A percentile compares a stretch with the other conserved stretches of the same genome.
These are phyloP conservation scores for Nemania sp. DNA, from an alignment of 2,329 filamentous ascomycete genomes.

Conservation along the genomic window DNA sequence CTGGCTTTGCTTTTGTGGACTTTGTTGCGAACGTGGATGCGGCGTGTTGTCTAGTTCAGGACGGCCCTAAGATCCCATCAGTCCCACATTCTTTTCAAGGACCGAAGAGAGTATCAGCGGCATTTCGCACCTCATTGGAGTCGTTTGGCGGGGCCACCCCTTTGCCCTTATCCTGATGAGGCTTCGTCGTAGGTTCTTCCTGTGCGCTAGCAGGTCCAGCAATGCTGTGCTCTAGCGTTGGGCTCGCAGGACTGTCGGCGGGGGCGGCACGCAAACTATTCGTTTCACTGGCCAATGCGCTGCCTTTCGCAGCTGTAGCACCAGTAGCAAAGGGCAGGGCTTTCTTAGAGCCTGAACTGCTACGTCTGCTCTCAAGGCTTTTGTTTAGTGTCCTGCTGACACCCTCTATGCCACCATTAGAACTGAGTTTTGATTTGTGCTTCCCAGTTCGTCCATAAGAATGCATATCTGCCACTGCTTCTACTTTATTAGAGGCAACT, in stretches of 20 bases:
- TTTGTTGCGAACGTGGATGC: conserved; percentile 39
- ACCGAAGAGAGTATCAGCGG: conserved; percentile 64
- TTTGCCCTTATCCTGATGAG: conserved; percentile 40
- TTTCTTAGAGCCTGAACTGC: conserved; percentile 87
- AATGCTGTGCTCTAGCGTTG: conserved; percentile 47
- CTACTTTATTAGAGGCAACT: conserved; percentile 86
- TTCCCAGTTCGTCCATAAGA: conserved; percentile 58
- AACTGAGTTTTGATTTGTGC: conserved; percentile 58
- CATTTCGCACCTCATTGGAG: conserved; percentile 64
- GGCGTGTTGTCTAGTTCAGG: conserved; percentile 40
- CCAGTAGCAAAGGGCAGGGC: conserved; percentile 68
- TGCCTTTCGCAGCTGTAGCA: conserved; percentile 60
- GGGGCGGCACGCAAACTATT: conserved; percentile 66
- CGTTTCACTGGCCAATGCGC: conserved; percentile 67
- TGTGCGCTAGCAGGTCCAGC: conserved; percentile 44
- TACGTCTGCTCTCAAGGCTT: conserved; percentile 90
- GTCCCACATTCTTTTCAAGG: conserved; percentile 53
- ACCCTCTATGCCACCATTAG: conserved; percentile 72
- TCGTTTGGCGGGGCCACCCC: conserved; percentile 39
- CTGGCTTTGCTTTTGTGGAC: conserved; percentile 40
- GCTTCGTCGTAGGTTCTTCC: conserved; percentile 45
- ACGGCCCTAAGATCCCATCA: conserved; percentile 50
- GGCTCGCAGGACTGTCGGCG: conserved; percentile 56
- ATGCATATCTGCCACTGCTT: conserved; percentile 81
- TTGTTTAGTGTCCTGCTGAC: conserved; percentile 84